These are phyloP conservation scores for Xylaria multiplex DNA, from an alignment of 2,329 filamentous ascomycete species.

Conservation along the genomic window DNA sequence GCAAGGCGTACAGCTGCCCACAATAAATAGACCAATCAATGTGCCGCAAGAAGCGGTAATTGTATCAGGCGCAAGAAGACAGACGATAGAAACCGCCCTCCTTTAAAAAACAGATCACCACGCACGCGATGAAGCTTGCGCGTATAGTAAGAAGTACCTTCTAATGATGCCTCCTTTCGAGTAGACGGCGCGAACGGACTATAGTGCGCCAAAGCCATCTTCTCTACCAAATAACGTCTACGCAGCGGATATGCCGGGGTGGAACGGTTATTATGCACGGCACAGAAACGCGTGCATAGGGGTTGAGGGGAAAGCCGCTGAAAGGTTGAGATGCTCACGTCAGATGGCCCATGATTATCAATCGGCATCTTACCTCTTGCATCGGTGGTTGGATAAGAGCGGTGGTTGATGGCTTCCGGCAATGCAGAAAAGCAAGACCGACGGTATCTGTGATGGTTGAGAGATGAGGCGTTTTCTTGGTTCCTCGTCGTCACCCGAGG, in stretches of 20 bases:
- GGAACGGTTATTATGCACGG: constrained; percentile 27
- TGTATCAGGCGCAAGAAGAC: constrained; percentile 8
- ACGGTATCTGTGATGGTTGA: constrained; percentile 3
- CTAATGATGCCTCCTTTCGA: neutral
- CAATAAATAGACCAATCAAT: constrained; percentile 29
- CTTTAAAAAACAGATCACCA: constrained; percentile 1
- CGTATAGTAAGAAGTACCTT: constrained; percentile 1
- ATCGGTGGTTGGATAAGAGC: constrained; percentile 20
- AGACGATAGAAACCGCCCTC: constrained; percentile 17
- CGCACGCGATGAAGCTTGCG: constrained; percentile 14
- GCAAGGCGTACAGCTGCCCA: constrained; percentile 28
- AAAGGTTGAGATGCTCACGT: constrained; percentile 28
- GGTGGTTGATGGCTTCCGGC: neutral
- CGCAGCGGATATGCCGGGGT: constrained; percentile 28
- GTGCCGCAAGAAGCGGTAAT: constrained; percentile 16
- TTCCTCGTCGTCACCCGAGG: neutral
- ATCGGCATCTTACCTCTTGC: constrained; percentile 17
- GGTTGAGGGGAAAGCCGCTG: constrained; percentile 9
- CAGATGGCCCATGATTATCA: constrained; percentile 27
- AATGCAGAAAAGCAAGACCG: constrained; percentile 10
- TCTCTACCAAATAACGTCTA: constrained; percentile 4
- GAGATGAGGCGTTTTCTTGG: constrained; percentile 6
- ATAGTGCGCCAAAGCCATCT: neutral
- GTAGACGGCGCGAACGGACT: neutral
- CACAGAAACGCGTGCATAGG: constrained; percentile 25